A percentile compares a stretch with the other conserved stretches of the same genome.
Conservation (phyloP, 2,329 filamentous ascomycete genomes). For the Penicillium sp. region DNA sequence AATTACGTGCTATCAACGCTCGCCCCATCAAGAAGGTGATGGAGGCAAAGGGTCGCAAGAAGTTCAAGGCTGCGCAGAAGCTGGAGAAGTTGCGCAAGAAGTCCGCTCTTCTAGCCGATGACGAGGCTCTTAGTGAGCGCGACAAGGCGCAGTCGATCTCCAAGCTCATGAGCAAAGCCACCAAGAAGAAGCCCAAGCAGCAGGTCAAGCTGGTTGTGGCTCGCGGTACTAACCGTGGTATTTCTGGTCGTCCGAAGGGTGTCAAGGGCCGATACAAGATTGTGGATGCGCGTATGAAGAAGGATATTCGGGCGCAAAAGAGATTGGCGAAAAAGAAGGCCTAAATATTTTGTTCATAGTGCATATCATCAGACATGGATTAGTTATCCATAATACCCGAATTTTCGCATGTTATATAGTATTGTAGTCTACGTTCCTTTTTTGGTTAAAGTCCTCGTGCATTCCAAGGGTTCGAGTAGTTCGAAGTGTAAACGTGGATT, state of each 20-base stretch:
- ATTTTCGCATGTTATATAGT: neutral
- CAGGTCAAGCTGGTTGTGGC: slow-evolving; percentile 89
- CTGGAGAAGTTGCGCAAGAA: slow-evolving; percentile 98
- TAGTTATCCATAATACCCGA: slow-evolving; percentile 19
- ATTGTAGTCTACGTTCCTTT: neutral
- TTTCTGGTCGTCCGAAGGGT: slow-evolving; percentile 81
- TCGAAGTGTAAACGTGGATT: neutral
- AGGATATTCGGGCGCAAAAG: slow-evolving; percentile 89
- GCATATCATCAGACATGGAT: slow-evolving; percentile 15
- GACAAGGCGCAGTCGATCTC: slow-evolving; percentile 88
- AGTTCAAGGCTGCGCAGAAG: slow-evolving; percentile 86
- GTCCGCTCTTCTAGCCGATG: slow-evolving; percentile 82
- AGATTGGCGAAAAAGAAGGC: slow-evolving; percentile 73
- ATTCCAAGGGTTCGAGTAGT: neutral
- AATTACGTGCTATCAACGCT: slow-evolving; percentile 86
- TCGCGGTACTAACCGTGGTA: slow-evolving; percentile 76
- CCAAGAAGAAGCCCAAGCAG: slow-evolving; percentile 81
- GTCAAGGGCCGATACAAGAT: slow-evolving; percentile 98
- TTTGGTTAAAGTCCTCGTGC: slow-evolving; percentile 10
- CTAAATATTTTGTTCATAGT: slow-evolving; percentile 25
- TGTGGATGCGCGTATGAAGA: slow-evolving; percentile 93
- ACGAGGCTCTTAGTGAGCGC: slow-evolving; percentile 91
- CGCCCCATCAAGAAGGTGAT: slow-evolving; percentile 98
- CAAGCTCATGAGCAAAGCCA: slow-evolving; percentile 77
- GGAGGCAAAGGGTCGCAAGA: slow-evolving; percentile 95